These are phyloP conservation scores for Aspergillus costaricaensis DNA, from an alignment of 2,329 filamentous ascomycete genomes.

Conservation along the genomic window DNA sequence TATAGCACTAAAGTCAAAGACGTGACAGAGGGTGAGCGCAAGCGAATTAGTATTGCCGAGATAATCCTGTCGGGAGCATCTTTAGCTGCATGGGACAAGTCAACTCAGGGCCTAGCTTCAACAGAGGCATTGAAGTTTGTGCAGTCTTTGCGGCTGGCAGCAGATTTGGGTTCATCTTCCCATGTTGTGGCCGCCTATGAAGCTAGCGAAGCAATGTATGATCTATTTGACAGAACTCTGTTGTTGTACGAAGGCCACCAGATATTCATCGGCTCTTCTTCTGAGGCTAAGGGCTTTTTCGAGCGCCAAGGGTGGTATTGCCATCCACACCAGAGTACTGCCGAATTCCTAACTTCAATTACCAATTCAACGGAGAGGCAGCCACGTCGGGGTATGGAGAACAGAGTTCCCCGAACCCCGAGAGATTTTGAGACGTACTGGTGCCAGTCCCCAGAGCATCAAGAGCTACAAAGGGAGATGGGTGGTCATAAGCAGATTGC, in stretches of 20 bases:
- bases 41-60: constrained; percentile 63
- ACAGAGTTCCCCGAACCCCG: constrained; percentile 63
- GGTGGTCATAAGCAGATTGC: constrained; percentile 36
- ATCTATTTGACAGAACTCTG: constrained; percentile 66
- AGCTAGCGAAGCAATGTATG: constrained; percentile 45
- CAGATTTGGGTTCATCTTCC: constrained; percentile 49
- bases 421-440: constrained; percentile 66
- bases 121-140: constrained; percentile 58
- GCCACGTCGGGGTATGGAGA: constrained; percentile 59
- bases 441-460: constrained; percentile 54
- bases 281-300: constrained; percentile 64
- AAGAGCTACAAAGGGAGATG: constrained; percentile 41
- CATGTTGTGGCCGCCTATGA: constrained; percentile 57
- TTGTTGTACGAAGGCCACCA: constrained; percentile 72
- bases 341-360: constrained; percentile 68
- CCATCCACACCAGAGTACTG: constrained; percentile 65
- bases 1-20: constrained; percentile 55
- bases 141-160: constrained; percentile 48
- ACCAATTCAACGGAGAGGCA: constrained; percentile 63
- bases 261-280: constrained; percentile 69
- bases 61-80: constrained; percentile 47
- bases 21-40: constrained; percentile 61
- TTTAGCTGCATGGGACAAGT: constrained; percentile 47
- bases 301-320: constrained; percentile 68
- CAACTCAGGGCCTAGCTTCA: constrained; percentile 50